Evolutionary conservation across 768 basidiomycete species (phyloP).

Genomic region (Leccinum disarticulatum): DNA sequence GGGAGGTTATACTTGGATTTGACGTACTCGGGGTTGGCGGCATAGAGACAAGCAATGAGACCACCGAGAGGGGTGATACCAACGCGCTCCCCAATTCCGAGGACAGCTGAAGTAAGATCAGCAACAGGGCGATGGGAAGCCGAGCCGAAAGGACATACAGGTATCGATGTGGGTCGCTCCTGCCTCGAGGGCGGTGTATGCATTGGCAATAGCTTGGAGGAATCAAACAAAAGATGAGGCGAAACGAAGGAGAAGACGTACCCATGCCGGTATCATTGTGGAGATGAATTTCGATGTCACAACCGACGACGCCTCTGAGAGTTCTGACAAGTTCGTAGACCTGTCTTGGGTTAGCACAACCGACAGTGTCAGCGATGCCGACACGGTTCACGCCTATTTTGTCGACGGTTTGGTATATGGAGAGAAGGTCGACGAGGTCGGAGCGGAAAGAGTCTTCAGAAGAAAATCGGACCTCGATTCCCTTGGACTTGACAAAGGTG

Average conservation of each 20-base stretch:
- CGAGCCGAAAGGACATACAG: slow-evolving; percentile 49
- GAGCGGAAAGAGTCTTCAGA: slow-evolving; percentile 99
- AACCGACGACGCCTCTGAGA: slow-evolving; percentile 90
- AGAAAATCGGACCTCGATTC: slow-evolving; percentile 98
- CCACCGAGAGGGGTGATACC: slow-evolving; percentile 98
- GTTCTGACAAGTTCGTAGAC: slow-evolving; percentile 98
- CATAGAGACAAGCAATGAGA: slow-evolving; percentile 93
- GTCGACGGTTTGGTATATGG: slow-evolving; percentile 99
- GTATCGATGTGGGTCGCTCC: slow-evolving; percentile 99
- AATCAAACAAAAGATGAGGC: slow-evolving; percentile 3
- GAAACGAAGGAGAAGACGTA: slow-evolving; percentile 31
- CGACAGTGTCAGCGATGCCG: slow-evolving; percentile 98
- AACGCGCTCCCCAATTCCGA: slow-evolving; percentile 98
- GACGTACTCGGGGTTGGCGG: slow-evolving; percentile 98
- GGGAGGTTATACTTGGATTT: slow-evolving; percentile 98
- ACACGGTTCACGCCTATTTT: slow-evolving; percentile 99
- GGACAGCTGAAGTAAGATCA: slow-evolving; percentile 56
- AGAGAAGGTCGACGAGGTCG: slow-evolving; percentile 96
- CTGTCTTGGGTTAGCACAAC: slow-evolving; percentile 97
- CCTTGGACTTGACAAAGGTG: slow-evolving; percentile 99
- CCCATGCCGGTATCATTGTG: slow-evolving; percentile 99
- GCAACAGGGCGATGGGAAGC: background rate
- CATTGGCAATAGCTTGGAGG: slow-evolving; percentile 87
- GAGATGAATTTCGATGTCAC: slow-evolving; percentile 97
- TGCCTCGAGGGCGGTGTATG: slow-evolving; percentile 96